A percentile compares a stretch with the other conserved stretches of the same genome.
Evolutionary conservation across 345 rosid genomes (phyloP).

Genomic region (Ricinus communis): DNA sequence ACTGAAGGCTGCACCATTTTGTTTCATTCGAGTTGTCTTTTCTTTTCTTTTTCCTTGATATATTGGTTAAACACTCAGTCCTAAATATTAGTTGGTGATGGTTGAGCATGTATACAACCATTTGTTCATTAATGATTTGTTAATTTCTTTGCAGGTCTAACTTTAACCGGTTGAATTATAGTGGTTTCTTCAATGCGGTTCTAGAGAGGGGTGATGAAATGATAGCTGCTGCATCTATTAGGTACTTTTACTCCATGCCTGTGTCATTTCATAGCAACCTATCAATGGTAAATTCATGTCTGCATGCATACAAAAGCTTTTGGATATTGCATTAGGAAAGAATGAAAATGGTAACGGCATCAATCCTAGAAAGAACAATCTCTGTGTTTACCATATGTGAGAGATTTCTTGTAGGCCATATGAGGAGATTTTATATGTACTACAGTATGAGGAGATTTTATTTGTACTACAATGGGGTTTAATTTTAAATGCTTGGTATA

Average conservation of each 20-base stretch:
- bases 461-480: neutral
- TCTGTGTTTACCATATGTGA: neutral
- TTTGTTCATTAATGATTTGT: neutral
- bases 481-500: neutral
- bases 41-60: neutral
- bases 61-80: neutral
- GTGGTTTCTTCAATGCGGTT: constrained; percentile 71
- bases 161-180: constrained; percentile 69
- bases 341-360: constrained; percentile 1
- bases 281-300: constrained; percentile 5
- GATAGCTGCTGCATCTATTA: constrained; percentile 77
- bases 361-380: neutral
- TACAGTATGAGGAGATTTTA: neutral
- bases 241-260: constrained; percentile 39
- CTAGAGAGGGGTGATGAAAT: constrained; percentile 90
- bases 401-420: neutral
- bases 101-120: neutral
- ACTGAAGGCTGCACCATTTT: neutral
- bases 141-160: constrained; percentile 61
- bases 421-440: neutral
- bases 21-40: neutral
- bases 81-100: neutral
- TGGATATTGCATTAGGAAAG: constrained; percentile 1
- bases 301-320: neutral
- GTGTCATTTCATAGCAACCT: neutral